Conservation (phyloP, 331 rosid species). For the Arachis monticola region DNA sequence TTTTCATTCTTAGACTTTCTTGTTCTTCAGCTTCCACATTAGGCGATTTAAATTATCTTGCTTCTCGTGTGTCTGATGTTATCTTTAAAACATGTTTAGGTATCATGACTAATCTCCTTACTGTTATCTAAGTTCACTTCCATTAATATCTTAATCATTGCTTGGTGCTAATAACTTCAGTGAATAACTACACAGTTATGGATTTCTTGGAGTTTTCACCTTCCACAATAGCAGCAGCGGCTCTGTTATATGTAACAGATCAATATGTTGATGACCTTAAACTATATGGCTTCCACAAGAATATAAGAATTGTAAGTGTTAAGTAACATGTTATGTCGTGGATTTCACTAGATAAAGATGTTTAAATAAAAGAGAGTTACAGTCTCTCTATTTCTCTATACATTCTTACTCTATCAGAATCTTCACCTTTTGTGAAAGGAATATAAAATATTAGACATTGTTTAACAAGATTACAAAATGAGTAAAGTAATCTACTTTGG, state of each 20-base stretch:
- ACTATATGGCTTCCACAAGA: conserved; percentile 36
- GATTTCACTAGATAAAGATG: too few species aligned
- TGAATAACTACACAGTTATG: conserved; percentile 26
- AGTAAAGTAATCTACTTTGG: too few species aligned
- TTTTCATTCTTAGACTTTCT: conserved; percentile 43
- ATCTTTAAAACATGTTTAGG: conserved; percentile 47
- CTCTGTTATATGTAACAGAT: conserved; percentile 46
- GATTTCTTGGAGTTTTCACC: conserved; percentile 52
- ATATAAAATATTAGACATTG: too few species aligned
- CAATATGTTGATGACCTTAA: conserved; percentile 33
- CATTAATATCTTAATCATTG: background rate
- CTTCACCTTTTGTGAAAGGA: too few species aligned
- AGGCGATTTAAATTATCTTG: conserved; percentile 14
- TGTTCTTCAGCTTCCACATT: conserved; percentile 35
- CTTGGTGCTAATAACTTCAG: background rate
- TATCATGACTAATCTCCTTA: background rate
- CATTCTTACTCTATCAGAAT: too few species aligned
- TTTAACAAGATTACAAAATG: too few species aligned
- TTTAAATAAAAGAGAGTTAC: too few species aligned
- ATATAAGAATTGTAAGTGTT: conserved; percentile 46
- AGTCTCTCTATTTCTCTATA: too few species aligned
- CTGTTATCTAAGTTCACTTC: too few species aligned
- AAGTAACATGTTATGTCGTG: too few species aligned
- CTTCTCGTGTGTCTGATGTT: conserved; percentile 44
- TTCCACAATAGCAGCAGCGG: conserved; percentile 53